Evolutionary conservation across 2,329 filamentous ascomycete species (phyloP).

Genomic region (Ophiostoma quercus): DNA sequence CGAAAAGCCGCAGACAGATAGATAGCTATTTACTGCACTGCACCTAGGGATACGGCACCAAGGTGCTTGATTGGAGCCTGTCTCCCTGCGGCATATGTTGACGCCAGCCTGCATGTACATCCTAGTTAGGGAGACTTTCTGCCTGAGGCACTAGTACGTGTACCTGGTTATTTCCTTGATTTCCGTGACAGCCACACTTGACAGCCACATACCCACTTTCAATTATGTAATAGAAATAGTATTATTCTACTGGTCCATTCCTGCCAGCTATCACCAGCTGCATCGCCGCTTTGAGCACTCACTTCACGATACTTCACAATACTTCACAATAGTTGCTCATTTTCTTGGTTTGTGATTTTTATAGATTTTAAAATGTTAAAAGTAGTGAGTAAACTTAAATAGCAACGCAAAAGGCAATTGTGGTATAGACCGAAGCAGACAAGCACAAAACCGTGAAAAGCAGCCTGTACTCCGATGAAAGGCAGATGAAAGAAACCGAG

Average conservation of each 20-base stretch:
- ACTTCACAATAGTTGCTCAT: not conserved
- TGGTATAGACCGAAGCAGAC: not conserved
- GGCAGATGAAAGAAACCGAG: not conserved
- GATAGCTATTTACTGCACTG: slow-evolving; percentile 20
- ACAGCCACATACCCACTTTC: not conserved
- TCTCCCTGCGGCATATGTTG: slow-evolving; percentile 27
- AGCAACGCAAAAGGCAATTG: not conserved
- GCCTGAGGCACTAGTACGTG: slow-evolving; percentile 27
- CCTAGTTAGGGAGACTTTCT: not conserved
- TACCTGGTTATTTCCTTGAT: not conserved
- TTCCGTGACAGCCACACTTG: not conserved
- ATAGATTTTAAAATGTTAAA: not conserved
- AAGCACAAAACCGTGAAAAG: not conserved
- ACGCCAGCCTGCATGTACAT: slow-evolving; percentile 20
- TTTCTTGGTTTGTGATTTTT: not conserved
- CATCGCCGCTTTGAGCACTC: not conserved
- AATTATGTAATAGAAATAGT: not conserved
- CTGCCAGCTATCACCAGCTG: not conserved
- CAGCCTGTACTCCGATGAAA: not conserved
- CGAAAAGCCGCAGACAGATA: slow-evolving; percentile 21
- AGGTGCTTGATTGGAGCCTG: slow-evolving; percentile 22
- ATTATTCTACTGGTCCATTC: slow-evolving; percentile 2
- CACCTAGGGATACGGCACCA: slow-evolving; percentile 14
- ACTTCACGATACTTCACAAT: no score
- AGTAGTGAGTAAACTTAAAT: not conserved